These are phyloP conservation scores for Amanita molliuscula DNA, from an alignment of 768 basidiomycete genomes.

Conservation along the genomic window DNA sequence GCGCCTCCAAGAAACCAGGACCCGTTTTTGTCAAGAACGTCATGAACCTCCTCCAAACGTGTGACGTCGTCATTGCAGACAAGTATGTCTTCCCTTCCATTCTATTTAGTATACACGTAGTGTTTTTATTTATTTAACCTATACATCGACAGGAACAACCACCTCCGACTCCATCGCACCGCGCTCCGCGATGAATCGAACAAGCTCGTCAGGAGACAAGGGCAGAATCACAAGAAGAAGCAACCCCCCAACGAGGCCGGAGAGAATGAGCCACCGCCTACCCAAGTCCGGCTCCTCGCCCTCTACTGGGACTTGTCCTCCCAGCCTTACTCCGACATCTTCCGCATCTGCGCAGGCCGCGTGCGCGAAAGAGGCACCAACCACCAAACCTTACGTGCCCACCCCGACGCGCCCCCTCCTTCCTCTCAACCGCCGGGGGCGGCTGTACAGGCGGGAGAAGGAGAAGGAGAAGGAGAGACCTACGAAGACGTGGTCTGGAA, in stretches of 20 bases:
- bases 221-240: background rate
- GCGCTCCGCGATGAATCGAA: conserved; percentile 49
- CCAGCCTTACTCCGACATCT: conserved; percentile 46
- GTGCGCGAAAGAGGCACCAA: conserved; percentile 67
- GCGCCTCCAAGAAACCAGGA: conserved; percentile 55
- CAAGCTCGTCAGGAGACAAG: conserved; percentile 11
- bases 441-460: background rate
- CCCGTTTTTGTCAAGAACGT: conserved; percentile 69
- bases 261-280: conserved; percentile 14
- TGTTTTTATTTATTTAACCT: too few relatives aligned
- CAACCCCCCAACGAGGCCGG: background rate
- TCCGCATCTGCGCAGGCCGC: conserved; percentile 71
- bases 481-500: conserved; percentile 80
- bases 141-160: conserved; percentile 76
- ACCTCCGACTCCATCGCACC: conserved; percentile 69
- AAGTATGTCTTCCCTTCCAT: conserved; percentile 44
- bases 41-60: conserved; percentile 38
- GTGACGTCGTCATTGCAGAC: conserved; percentile 87
- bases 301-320: conserved; percentile 64
- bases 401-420: conserved; percentile 16
- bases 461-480: conserved; percentile 11
- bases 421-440: conserved; percentile 19
- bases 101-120: too few relatives aligned
- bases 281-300: conserved; percentile 64
- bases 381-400: conserved; percentile 74